These are phyloP conservation scores for Metarhizium brunneum DNA, from an alignment of 2,329 filamentous ascomycete genomes.

Conservation along the genomic window DNA sequence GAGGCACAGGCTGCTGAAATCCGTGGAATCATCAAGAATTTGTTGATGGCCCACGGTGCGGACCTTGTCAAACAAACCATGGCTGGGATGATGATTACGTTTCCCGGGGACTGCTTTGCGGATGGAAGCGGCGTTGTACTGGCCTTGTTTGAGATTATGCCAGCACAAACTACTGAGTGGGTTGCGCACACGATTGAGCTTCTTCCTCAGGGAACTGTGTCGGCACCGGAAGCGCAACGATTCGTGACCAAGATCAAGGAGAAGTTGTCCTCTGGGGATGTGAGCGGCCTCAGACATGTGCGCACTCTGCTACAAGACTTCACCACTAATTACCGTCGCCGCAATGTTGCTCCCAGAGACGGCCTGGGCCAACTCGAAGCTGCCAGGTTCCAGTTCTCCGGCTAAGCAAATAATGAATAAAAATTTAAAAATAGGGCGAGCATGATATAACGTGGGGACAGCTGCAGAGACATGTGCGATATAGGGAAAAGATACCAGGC, in stretches of 20 bases:
- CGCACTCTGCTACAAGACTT: slow-evolving; percentile 87
- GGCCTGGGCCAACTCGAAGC: slow-evolving; percentile 83
- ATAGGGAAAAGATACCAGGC: neutral
- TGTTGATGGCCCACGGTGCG: slow-evolving; percentile 64
- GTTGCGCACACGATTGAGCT: slow-evolving; percentile 75
- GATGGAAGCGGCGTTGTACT: slow-evolving; percentile 91
- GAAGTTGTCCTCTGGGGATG: slow-evolving; percentile 57
- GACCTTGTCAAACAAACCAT: slow-evolving; percentile 78
- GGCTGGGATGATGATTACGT: slow-evolving; percentile 98
- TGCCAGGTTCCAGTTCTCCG: slow-evolving; percentile 72
- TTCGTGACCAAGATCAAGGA: slow-evolving; percentile 75
- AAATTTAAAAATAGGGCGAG: slow-evolving; percentile 1
- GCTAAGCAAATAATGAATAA: slow-evolving; percentile 15
- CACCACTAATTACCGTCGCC: slow-evolving; percentile 83
- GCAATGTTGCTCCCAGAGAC: slow-evolving; percentile 92
- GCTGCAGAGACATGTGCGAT: neutral
- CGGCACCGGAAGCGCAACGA: slow-evolving; percentile 68
- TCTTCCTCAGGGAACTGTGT: slow-evolving; percentile 74
- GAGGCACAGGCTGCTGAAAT: slow-evolving; percentile 58
- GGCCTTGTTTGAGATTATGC: slow-evolving; percentile 78
- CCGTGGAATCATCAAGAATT: slow-evolving; percentile 60
- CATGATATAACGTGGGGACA: neutral
- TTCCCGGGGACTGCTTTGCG: slow-evolving; percentile 89
- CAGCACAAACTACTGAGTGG: slow-evolving; percentile 71
- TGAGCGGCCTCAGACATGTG: slow-evolving; percentile 60